A percentile compares a stretch with the other conserved stretches of the same genome.
Conservation (phyloP, 2,329 filamentous ascomycete genomes). For the Seiridium unicorne region DNA sequence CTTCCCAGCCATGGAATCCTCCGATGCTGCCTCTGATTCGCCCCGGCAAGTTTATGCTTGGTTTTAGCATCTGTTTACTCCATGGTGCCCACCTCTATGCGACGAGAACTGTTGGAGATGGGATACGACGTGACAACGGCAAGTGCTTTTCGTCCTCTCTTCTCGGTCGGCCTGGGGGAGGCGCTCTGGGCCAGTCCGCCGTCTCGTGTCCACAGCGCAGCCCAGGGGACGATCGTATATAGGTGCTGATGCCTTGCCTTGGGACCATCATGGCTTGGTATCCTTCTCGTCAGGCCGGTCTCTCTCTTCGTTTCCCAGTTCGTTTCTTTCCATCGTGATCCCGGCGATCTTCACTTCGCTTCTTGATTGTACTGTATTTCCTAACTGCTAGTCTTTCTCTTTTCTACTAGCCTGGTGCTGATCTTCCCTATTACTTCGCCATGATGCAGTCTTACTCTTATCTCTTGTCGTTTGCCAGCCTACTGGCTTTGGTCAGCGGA, state of each 20-base stretch:
- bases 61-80: constrained; percentile 8
- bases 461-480: constrained; percentile 30
- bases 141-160: neutral
- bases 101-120: constrained; percentile 14
- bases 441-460: constrained; percentile 35
- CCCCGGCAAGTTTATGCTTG: constrained; percentile 8
- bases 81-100: constrained; percentile 12
- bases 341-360: constrained; percentile 21
- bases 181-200: neutral
- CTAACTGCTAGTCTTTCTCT: constrained; percentile 9
- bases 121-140: neutral
- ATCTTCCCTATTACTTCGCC: constrained; percentile 19
- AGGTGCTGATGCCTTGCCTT: constrained; percentile 5
- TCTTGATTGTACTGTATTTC: neutral
- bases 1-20: neutral
- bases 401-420: constrained; percentile 25
- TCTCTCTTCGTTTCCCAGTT: constrained; percentile 17
- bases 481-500: constrained; percentile 34
- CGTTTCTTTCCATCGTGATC: constrained; percentile 22
- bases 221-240: constrained; percentile 5
- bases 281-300: constrained; percentile 15
- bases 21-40: neutral
- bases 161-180: neutral
- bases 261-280: constrained; percentile 3
- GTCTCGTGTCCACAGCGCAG: neutral